Base-by-base conservation (phyloP, 352 stramenopile genomes). In the Pythium folliculosum region DNA sequence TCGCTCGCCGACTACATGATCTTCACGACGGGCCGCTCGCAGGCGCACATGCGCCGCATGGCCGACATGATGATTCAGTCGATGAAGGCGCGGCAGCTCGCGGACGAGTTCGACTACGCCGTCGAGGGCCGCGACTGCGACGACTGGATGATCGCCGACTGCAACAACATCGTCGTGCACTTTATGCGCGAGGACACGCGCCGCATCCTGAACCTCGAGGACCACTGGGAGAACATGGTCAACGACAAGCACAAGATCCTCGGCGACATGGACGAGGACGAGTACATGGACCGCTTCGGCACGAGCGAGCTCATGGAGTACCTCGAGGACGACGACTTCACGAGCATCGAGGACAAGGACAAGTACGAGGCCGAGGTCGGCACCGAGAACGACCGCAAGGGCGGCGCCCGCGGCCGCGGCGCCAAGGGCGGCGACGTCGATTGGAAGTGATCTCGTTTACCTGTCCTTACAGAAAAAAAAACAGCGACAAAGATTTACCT, bases 81-180 rank as follows among this genome's bases (percentile, higher is more conserved):
- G 7, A 87, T 96, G 80, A 91, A 89, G 60, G 85, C 74, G 17
- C 67, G 88, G 10, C 47, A 82, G 3, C 53, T 93, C 16, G 63
- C 82, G 14, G 84, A 94, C 64, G 82, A 92, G 23, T 92, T 94
- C 56, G 82, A 89, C 56, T 94, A 94, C 67, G 63, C 63, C 21
- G 90, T 95, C 38, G 90, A 97, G 77, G 90, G 90, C 13, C 86
- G 89, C 47, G 87, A 96, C 65, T 94, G 86, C 54, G 90, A 97
- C 69, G 90, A 97, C 79, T 97, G 90, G 90, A 97, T 96, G 89
- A 96, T 97, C 66, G 88, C 90, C 30, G 90, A 97, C 68, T 94
- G 89, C 76, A 92, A 91, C 65, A 96, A 89, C 68, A 84, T 97
- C 58, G 90, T 97, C 32, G 86, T 97, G 65, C 90, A 97, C 53